These are phyloP conservation scores for Rhododendron mucronatum DNA, from an alignment of 148 eudicot genomes.

Conservation along the genomic window DNA sequence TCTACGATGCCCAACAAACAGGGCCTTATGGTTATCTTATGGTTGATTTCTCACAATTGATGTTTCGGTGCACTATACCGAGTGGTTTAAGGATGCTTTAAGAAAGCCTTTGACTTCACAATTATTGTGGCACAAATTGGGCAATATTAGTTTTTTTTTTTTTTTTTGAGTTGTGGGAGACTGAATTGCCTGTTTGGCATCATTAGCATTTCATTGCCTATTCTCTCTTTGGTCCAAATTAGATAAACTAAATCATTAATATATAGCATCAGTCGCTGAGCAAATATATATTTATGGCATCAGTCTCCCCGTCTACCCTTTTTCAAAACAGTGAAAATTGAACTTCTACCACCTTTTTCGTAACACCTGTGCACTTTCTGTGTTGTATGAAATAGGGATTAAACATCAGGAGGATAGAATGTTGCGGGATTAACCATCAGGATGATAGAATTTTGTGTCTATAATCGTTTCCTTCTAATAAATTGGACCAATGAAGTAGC, in stretches of 20 bases:
- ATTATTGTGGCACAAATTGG: not conserved
- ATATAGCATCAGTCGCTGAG: no score
- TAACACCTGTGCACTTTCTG: not conserved
- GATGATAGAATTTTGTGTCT: not conserved
- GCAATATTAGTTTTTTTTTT: not conserved
- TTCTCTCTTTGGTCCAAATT: not conserved
- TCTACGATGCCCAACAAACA: not conserved
- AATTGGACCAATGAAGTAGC: not conserved
- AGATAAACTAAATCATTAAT: not conserved
- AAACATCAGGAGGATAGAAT: not conserved
- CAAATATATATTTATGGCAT: no score
- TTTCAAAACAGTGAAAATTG: not conserved
- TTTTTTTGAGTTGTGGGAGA: not conserved
- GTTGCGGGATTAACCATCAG: not conserved
- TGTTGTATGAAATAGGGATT: not conserved
- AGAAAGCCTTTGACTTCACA: not conserved
- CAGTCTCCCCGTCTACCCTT: not conserved
- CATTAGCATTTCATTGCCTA: not conserved
- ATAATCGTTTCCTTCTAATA: not conserved
- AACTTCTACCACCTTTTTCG: not conserved
- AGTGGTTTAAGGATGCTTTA: not conserved
- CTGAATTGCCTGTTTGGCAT: not conserved
- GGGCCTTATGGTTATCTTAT: not conserved
- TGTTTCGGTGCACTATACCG: not conserved
- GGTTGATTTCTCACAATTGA: not conserved